phyloP scores from a whole-genome alignment of 2,329 filamentous ascomycete species.

The Laburnicola sp. region DNA sequence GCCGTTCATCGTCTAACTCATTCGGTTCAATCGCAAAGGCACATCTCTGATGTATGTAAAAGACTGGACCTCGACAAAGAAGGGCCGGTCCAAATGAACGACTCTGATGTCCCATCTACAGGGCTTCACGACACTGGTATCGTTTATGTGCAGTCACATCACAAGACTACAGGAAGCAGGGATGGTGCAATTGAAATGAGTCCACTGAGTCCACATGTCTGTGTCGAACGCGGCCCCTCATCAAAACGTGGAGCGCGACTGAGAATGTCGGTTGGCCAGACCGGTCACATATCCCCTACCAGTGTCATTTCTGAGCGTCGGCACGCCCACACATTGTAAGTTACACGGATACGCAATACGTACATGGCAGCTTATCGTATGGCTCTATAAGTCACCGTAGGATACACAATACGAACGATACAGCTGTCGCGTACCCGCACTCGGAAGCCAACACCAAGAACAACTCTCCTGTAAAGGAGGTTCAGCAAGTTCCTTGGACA shows the following conservation, averaged over 20 bases:
- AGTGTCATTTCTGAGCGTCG: too few species aligned
- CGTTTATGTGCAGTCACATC: background rate
- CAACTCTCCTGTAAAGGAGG: too few species aligned
- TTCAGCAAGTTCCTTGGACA: too few species aligned
- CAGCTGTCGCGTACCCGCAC: too few species aligned
- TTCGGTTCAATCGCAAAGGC: background rate
- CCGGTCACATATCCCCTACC: background rate
- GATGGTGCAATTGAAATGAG: constrained; percentile 20
- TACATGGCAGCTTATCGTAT: too few species aligned
- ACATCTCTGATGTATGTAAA: constrained; percentile 7
- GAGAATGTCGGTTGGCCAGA: constrained; percentile 1
- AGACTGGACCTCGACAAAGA: background rate
- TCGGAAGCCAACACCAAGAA: too few species aligned
- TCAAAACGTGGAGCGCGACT: background rate
- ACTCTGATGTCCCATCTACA: background rate
- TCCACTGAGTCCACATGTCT: constrained; percentile 36
- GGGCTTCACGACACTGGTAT: background rate
- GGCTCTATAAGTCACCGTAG: too few species aligned
- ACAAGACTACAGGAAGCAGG: background rate
- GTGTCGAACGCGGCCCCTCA: constrained; percentile 32
- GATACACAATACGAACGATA: too few species aligned
- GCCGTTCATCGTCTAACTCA: background rate
- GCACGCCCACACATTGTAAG: too few species aligned
- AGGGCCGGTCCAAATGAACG: background rate
- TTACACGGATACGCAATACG: too few species aligned